A percentile compares a stretch with the other conserved stretches of the same genome.
phyloP scores from a whole-genome alignment of 352 stramenopile genomes.

The Chrysophaeum taylorii region DNA sequence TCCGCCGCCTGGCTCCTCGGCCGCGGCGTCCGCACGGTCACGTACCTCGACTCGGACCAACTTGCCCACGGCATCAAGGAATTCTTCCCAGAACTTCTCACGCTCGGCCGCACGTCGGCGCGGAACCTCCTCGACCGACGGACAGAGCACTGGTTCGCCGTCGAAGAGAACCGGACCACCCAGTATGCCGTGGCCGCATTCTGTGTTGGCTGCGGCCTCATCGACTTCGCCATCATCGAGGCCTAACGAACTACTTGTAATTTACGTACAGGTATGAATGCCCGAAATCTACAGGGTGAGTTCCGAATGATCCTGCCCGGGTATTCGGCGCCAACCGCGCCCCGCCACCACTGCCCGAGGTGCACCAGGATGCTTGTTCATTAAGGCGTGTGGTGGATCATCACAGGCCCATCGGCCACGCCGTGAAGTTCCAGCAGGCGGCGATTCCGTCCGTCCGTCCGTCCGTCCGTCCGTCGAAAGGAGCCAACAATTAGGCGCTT shows the following conservation, averaged over 20 bases:
- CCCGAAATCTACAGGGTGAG: too few relatives aligned
- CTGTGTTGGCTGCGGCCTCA: background rate
- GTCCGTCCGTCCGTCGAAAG: too few relatives aligned
- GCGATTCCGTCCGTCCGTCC: too few relatives aligned
- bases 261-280: too few relatives aligned
- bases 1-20: background rate
- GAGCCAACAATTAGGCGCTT: too few relatives aligned
- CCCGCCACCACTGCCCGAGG: too few relatives aligned
- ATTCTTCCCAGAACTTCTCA: background rate
- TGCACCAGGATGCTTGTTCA: too few relatives aligned
- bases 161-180: background rate
- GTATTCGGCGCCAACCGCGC: too few relatives aligned
- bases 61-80: background rate
- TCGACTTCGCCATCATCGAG: background rate
- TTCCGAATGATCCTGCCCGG: too few relatives aligned
- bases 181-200: background rate
- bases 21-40: background rate
- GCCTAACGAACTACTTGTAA: constrained; percentile 1
- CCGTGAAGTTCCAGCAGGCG: too few relatives aligned
- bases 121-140: background rate
- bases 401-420: too few relatives aligned
- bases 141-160: background rate
- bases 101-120: background rate
- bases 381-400: too few relatives aligned
- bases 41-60: background rate